Conservation (phyloP, 2,329 filamentous ascomycete species). For the Aspergillus sp. region DNA sequence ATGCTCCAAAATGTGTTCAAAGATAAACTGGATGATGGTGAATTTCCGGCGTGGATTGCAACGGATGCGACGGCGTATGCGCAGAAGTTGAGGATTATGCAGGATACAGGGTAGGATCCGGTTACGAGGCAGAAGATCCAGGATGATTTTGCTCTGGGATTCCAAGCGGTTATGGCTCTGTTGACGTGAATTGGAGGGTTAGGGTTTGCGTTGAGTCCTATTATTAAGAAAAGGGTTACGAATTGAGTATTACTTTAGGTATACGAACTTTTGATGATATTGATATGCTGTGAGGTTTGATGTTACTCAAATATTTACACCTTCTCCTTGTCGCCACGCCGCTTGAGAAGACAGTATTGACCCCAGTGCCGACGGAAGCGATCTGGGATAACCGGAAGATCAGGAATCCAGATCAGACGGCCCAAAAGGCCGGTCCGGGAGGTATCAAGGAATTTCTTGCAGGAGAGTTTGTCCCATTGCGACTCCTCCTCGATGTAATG, state of each 20-base stretch:
- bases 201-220: too few species aligned
- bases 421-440: conserved; percentile 65
- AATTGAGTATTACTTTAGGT: too few species aligned
- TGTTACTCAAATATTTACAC: not conserved
- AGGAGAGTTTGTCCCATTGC: conserved; percentile 73
- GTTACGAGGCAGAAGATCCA: too few species aligned
- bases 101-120: too few species aligned
- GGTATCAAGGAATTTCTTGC: conserved; percentile 73
- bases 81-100: too few species aligned
- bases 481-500: conserved; percentile 66
- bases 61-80: too few species aligned
- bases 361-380: conserved; percentile 73
- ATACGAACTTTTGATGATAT: not conserved
- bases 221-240: too few species aligned
- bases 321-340: conserved; percentile 33
- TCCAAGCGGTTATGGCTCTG: too few species aligned
- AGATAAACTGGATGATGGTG: too few species aligned
- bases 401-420: conserved; percentile 75
- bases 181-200: too few species aligned
- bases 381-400: conserved; percentile 61
- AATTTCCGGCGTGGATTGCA: too few species aligned
- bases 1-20: conserved; percentile 56
- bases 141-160: too few species aligned
- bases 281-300: not conserved
- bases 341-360: conserved; percentile 73